Evolutionary conservation across 345 rosid genomes (phyloP), one percentile per base, ranked within the genome.

Genomic region (Eucalyptus virginea): DNA sequence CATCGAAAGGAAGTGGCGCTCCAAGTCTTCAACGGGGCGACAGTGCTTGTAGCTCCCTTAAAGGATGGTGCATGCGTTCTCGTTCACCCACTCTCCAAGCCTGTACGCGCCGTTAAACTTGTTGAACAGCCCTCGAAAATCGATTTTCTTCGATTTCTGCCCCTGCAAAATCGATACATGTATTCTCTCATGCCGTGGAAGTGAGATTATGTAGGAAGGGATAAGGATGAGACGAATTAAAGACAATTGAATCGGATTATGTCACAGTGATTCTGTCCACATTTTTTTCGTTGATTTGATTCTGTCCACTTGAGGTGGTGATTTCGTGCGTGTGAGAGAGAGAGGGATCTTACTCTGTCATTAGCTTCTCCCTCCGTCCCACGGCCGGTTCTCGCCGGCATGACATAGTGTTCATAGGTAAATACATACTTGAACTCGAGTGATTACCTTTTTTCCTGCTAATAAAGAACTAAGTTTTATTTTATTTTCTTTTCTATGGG

Each of bases 101-200:
- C 1, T 30, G 34, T 28, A 62, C 69, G 2, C 18, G 4, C 4
- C 8, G 9, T 6, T 13, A 12, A 30, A 4, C 69, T 4, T 62
- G 69, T 62, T 4, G 8, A 13, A 62, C 69, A 13, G 0, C 30
- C 69, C 9, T 6, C 1, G 1, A 2, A 13, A 30, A 48, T 48
- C 49, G 69, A 0, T 4, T 8, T 0, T 28, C 7, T 13, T 30
- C 69, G 2, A 12, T 3, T 3, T 13, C 34, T 0, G 34, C 16
- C 18, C 18, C 69, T 62, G 69, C 17, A 30, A 54, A 54, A 28
- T 62, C 8, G 34, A 62, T 6, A 28, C 69, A 13, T 6, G 69
- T 30, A 21, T 54, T 62, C 69, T 30, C 69, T 30, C 69, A 13
- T 6, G 69, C 18, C 8, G 5, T 30, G 32, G 18, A 62, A 30